Evolutionary conservation across 305 asterid species (phyloP).

Genomic region (Salvia sclarea): DNA sequence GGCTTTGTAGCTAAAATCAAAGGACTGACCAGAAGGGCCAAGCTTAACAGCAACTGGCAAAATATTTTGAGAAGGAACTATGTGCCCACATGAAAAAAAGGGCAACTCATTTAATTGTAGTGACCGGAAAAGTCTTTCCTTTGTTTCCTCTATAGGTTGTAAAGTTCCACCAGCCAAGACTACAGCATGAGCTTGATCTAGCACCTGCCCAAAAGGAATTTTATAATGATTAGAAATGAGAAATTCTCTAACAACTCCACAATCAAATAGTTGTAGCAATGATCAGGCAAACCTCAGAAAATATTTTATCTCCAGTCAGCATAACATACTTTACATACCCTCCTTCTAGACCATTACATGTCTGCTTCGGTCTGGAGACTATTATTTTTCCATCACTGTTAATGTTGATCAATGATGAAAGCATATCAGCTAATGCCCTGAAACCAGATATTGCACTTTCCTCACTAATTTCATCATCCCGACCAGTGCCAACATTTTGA

Average conservation of each 20-base stretch:
- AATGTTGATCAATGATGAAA: constrained; percentile 70
- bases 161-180: constrained; percentile 95
- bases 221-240: constrained; percentile 12
- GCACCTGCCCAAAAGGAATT: constrained; percentile 45
- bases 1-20: constrained; percentile 80
- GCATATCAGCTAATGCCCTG: constrained; percentile 64
- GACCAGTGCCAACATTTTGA: constrained; percentile 39
- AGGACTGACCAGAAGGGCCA: constrained; percentile 81
- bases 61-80: constrained; percentile 81
- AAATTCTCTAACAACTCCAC: not conserved
- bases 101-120: constrained; percentile 53
- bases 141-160: constrained; percentile 95
- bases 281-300: constrained; percentile 75
- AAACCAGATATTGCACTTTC: constrained; percentile 82
- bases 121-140: constrained; percentile 84
- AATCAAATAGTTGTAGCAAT: constrained; percentile 22
- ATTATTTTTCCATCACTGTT: constrained; percentile 83
- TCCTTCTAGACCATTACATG: constrained; percentile 51
- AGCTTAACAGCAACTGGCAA: constrained; percentile 77
- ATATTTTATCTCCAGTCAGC: constrained; percentile 96
- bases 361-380: constrained; percentile 55
- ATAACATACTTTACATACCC: constrained; percentile 87
- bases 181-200: constrained; percentile 81
- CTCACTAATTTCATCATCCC: constrained; percentile 36
- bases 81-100: constrained; percentile 90